Percentiles rank a stretch among this genome's conserved stretches.
phyloP scores from a whole-genome alignment of 352 stramenopile species.

The Phytophthora chlamydospora region DNA sequence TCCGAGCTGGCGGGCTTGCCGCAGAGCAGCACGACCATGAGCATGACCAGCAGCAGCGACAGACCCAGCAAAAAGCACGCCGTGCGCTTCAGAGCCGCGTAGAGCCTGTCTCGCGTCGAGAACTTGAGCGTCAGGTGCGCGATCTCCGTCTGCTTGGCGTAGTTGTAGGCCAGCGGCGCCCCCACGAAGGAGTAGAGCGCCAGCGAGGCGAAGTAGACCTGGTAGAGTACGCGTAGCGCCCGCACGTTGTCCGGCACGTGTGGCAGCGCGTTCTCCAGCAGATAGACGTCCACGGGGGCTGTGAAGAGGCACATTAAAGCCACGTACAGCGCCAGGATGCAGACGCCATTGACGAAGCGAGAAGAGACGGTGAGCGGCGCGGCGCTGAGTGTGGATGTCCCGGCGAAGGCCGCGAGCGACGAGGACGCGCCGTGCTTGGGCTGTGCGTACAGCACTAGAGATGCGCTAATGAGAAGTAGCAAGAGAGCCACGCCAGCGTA shows the following conservation, averaged over 20 bases:
- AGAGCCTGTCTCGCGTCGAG: slow-evolving; percentile 52
- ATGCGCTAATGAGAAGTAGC: slow-evolving; percentile 59
- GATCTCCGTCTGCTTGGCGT: slow-evolving; percentile 85
- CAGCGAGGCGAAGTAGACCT: slow-evolving; percentile 70
- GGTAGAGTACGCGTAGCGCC: slow-evolving; percentile 69
- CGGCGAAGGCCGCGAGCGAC: slow-evolving; percentile 58
- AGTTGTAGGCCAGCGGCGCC: slow-evolving; percentile 82
- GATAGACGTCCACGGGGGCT: slow-evolving; percentile 77
- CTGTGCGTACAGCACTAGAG: slow-evolving; percentile 71
- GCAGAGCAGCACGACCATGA: slow-evolving; percentile 74
- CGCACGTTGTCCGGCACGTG: slow-evolving; percentile 60
- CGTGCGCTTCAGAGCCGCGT: slow-evolving; percentile 74
- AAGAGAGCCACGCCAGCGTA: slow-evolving; percentile 67
- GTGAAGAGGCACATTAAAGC: slow-evolving; percentile 81
- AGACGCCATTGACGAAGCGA: slow-evolving; percentile 73
- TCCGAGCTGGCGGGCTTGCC: slow-evolving; percentile 78
- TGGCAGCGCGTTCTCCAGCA: slow-evolving; percentile 74
- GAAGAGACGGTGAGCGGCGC: slow-evolving; percentile 69
- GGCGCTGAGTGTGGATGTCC: slow-evolving; percentile 60
- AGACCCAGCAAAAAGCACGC: slow-evolving; percentile 76
- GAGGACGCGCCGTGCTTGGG: slow-evolving; percentile 58
- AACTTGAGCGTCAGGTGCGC: slow-evolving; percentile 82
- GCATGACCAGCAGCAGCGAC: slow-evolving; percentile 66
- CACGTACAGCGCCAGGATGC: slow-evolving; percentile 71
- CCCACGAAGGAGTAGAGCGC: slow-evolving; percentile 72